Base-by-base conservation (phyloP, 2,329 filamentous ascomycete species). In the Aspergillus brasiliensis region DNA sequence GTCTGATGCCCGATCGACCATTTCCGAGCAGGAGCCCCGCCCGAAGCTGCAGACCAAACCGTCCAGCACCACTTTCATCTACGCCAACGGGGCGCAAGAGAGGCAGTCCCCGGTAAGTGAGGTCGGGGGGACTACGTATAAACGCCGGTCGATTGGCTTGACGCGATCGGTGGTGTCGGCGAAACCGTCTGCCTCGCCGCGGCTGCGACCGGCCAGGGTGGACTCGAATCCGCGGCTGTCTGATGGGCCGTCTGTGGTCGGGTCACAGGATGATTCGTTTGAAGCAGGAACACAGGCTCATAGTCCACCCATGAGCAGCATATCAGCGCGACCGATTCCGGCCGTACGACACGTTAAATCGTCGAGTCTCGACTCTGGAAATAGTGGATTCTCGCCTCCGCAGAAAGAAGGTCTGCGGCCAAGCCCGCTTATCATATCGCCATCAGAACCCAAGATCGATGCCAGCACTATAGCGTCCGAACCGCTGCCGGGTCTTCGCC, bases 1-100 rank as follows among this genome's bases (percentile, higher is more conserved):
- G 27, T 91, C 88, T 73, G 91, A 97, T 67, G 90, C 84, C 40
- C 88, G 85, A 67, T 76, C 80, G 37, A 54, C 51, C 27, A 78
- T 77, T n/a, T 72, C 73, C 3, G 74, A 78, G 23, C 48, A 64
- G 25, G 74, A 75, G 34, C 55, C 62, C 58, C 70, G 71, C 40
- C 65, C 69, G 19, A 69, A 68, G 51, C 58, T 65, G 19, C 65
- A 64, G 34, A 62, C 53, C 27, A 75, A 73, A 58, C 57, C 64
- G 19, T 67, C 70, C 2, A 56, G 70, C 4, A 67, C 74, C 1
- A 71, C 69, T 5, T 79, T 79, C 53, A 58, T 75, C 40, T 76
- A 77, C 63, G 72, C 77, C 8, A 75, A 79, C 57, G 76, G 75
- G 3, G 62, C 70, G 8, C 69, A 74, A 27, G 76, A 76, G 53